Percentiles rank a stretch among this genome's conserved stretches.
Conservation (phyloP, 495 filamentous ascomycete species). For the Hypoxylon intermedium region DNA sequence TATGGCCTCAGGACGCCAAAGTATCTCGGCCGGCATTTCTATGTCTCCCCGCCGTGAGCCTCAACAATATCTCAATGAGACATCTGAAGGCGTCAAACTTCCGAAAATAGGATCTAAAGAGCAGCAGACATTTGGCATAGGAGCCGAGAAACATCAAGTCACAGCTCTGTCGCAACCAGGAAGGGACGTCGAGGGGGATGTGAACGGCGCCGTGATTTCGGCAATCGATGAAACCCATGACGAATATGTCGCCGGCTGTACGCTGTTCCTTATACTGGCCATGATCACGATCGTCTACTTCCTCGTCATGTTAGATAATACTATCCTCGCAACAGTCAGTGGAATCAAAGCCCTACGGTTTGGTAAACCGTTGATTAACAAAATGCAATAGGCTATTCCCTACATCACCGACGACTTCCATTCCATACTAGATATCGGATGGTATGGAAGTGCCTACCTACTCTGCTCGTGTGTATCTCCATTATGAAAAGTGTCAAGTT, state of each 20-base stretch:
- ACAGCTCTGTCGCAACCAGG: not conserved
- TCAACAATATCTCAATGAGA: not conserved
- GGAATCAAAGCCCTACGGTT: not conserved
- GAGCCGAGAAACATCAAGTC: not conserved
- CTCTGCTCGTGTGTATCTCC: constrained; percentile 27
- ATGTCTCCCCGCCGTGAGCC: not conserved
- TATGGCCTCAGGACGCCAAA: not conserved
- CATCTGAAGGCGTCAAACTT: not conserved
- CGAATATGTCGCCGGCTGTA: constrained; percentile 1
- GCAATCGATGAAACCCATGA: not conserved
- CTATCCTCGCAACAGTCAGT: not conserved
- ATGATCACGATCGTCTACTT: not conserved
- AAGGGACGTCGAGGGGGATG: not conserved
- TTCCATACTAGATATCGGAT: constrained; percentile 57
- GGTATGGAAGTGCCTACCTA: constrained; percentile 56
- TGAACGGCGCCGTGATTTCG: not conserved
- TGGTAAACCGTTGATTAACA: not conserved
- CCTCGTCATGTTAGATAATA: constrained; percentile 4
- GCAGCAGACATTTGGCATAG: not conserved
- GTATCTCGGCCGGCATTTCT: not conserved
- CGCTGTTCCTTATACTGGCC: not conserved
- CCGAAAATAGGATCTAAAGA: not conserved
- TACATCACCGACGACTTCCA: constrained; percentile 56
- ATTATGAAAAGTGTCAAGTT: constrained; percentile 48
- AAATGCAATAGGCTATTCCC: constrained; percentile 43